These are phyloP conservation scores for Trichomonascaceae sp. DNA, from an alignment of 1,139 yeast genomes.

Conservation along the genomic window DNA sequence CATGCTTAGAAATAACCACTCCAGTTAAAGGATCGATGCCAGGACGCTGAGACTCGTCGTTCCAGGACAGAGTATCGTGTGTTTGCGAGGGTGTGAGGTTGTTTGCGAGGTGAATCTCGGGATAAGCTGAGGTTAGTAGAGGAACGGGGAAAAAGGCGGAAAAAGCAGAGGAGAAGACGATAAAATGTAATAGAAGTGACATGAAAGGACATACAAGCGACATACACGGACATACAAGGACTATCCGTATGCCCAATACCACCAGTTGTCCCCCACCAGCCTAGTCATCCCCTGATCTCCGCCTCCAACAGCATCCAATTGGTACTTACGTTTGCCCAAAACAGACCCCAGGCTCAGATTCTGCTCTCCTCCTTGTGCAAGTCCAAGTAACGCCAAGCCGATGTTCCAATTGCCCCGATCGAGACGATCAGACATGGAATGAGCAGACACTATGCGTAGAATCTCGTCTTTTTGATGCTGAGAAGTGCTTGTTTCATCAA, in stretches of 20 bases:
- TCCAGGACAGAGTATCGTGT: not conserved
- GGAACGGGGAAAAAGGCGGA: not conserved
- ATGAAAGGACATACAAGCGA: too few relatives aligned
- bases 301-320: too few relatives aligned
- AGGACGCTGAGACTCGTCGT: not conserved
- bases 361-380: constrained; percentile 31
- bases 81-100: not conserved
- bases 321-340: constrained; percentile 1
- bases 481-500: not conserved
- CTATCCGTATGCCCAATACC: too few relatives aligned
- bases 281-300: too few relatives aligned
- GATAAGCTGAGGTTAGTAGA: not conserved
- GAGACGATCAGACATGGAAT: constrained; percentile 6
- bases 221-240: too few relatives aligned
- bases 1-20: not conserved
- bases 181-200: too few relatives aligned
- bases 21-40: not conserved
- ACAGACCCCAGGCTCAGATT: constrained; percentile 30
- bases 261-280: too few relatives aligned
- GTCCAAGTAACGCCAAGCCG: constrained; percentile 32
- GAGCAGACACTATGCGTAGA: constrained; percentile 8
- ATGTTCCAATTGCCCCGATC: constrained; percentile 28
- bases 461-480: constrained; percentile 9
- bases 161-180: too few relatives aligned
- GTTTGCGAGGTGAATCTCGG: not conserved